Evolutionary conservation across 352 stramenopile species (phyloP).

Genomic region (Phytophthora europaea): DNA sequence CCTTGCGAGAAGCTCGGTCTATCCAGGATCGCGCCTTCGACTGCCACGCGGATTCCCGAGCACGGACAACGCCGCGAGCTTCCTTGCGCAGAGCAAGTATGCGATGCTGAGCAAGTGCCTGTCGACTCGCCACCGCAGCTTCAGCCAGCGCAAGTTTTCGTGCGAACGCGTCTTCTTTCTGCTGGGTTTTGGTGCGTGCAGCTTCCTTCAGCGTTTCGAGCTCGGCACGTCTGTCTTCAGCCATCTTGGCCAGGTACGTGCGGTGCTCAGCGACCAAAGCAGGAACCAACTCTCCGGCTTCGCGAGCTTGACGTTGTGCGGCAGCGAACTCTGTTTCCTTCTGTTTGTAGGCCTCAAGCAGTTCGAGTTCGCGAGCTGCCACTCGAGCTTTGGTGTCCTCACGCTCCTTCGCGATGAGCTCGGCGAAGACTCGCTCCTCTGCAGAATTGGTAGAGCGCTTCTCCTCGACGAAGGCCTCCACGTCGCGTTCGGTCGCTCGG

Average conservation of each 20-base stretch:
- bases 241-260: constrained; percentile 83
- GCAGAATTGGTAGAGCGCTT: constrained; percentile 70
- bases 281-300: constrained; percentile 67
- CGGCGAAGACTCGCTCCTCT: constrained; percentile 71
- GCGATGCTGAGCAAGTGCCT: constrained; percentile 75
- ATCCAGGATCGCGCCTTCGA: constrained; percentile 83
- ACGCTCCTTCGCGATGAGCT: constrained; percentile 68
- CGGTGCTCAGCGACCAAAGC: constrained; percentile 86
- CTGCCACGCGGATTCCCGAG: constrained; percentile 89
- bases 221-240: constrained; percentile 74
- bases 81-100: constrained; percentile 84
- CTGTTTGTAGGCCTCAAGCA: constrained; percentile 74
- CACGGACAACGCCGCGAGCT: constrained; percentile 71
- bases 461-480: constrained; percentile 78
- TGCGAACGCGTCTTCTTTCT: constrained; percentile 83
- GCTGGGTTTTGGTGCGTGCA: constrained; percentile 51
- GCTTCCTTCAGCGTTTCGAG: constrained; percentile 61
- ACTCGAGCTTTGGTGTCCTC: constrained; percentile 55
- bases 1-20: constrained; percentile 88
- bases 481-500: constrained; percentile 83
- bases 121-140: constrained; percentile 77
- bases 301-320: constrained; percentile 69
- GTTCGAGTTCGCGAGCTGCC: constrained; percentile 79
- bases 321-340: constrained; percentile 84
- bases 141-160: constrained; percentile 80